A percentile compares a stretch with the other conserved stretches of the same genome.
These are phyloP conservation scores for Trebouxiophyceae sp. DNA, from an alignment of 163 green algal species.

Conservation along the genomic window DNA sequence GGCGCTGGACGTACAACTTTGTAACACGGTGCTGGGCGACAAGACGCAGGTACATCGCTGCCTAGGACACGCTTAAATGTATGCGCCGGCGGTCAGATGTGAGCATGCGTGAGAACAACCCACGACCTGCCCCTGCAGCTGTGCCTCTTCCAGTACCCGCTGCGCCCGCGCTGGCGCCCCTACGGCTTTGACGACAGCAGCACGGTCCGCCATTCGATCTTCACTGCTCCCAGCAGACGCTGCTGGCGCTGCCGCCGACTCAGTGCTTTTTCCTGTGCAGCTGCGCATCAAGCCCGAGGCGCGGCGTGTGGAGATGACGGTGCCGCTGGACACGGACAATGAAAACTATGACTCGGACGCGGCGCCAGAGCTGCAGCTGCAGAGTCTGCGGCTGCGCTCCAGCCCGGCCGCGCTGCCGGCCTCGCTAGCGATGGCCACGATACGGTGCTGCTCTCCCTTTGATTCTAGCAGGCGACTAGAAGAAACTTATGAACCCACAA, in stretches of 20 bases:
- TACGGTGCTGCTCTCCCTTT: too few species aligned
- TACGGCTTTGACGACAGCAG: background rate
- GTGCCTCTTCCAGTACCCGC: background rate
- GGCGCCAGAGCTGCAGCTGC: background rate
- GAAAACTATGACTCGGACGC: background rate
- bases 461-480: too few species aligned
- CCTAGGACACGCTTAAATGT: too few species aligned
- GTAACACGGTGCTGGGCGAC: too few species aligned
- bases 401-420: background rate
- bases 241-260: background rate
- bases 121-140: background rate
- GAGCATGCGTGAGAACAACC: background rate
- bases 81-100: background rate
- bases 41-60: too few species aligned
- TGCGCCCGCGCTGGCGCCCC: background rate
- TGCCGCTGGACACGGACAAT: background rate
- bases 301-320: background rate
- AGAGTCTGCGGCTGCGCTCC: background rate
- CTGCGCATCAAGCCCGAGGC: background rate
- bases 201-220: background rate
- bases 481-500: too few species aligned
- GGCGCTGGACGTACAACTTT: too few species aligned
- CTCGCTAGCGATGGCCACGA: background rate
- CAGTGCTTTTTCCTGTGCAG: background rate
- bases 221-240: background rate